These are phyloP conservation scores for Ceratonia siliqua DNA, from an alignment of 306 rosid genomes.

Conservation along the genomic window DNA sequence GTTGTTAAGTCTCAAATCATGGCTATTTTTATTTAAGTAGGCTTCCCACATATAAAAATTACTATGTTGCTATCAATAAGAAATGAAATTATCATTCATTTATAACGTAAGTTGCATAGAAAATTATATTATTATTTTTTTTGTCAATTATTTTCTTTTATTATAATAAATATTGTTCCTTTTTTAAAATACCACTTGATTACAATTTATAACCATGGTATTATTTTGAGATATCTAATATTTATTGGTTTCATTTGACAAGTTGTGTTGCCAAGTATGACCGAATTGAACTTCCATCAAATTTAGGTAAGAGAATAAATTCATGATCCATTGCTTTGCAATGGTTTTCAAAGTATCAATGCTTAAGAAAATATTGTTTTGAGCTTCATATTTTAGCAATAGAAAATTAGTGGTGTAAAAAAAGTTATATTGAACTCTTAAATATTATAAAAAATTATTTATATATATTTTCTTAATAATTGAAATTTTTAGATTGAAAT, in stretches of 20 bases:
- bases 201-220: background rate
- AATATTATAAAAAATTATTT: no score
- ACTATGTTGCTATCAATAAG: slow-evolving; percentile 21
- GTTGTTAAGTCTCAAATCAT: slow-evolving; percentile 41
- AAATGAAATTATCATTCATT: slow-evolving; percentile 2
- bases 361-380: no score
- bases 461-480: no score
- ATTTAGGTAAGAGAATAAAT: background rate
- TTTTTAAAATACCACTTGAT: background rate
- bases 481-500: no score
- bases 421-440: background rate
- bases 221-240: background rate
- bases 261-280: background rate
- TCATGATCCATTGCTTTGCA: background rate
- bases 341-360: no score
- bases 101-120: background rate
- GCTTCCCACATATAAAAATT: background rate
- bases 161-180: background rate
- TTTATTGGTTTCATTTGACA: background rate
- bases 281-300: background rate
- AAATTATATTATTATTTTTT: background rate
- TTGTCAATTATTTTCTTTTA: background rate
- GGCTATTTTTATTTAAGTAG: slow-evolving; percentile 32
- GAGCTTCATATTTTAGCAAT: background rate
- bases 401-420: background rate